Evolutionary conservation across 2,329 filamentous ascomycete species (phyloP).

Genomic region (Oidium heveae): DNA sequence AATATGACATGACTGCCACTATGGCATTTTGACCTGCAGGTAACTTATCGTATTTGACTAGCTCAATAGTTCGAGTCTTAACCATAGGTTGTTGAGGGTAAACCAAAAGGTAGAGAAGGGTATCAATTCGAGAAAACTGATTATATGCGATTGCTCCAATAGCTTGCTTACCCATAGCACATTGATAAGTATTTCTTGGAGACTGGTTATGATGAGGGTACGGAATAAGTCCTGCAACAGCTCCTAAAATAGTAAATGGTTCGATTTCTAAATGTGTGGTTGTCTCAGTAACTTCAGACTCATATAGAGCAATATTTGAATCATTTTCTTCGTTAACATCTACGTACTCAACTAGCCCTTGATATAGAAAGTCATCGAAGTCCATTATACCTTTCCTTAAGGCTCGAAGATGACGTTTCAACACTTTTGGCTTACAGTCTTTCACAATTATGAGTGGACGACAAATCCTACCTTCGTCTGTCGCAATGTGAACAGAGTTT

Average conservation of each 20-base stretch:
- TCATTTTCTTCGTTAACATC: slow-evolving; percentile 98
- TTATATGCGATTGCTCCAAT: slow-evolving; percentile 92
- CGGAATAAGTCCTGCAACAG: slow-evolving; percentile 85
- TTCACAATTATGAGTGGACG: slow-evolving; percentile 89
- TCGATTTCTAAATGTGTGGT: slow-evolving; percentile 95
- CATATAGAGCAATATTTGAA: slow-evolving; percentile 73
- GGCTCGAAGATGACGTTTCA: slow-evolving; percentile 49
- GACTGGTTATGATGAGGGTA: slow-evolving; percentile 99
- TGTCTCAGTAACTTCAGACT: slow-evolving; percentile 54
- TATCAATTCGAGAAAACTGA: slow-evolving; percentile 70
- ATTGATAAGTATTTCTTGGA: slow-evolving; percentile 97
- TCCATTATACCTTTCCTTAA: slow-evolving; percentile 62
- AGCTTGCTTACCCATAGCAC: slow-evolving; percentile 97
- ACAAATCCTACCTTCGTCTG: slow-evolving; percentile 90
- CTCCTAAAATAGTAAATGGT: slow-evolving; percentile 86
- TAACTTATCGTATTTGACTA: slow-evolving; percentile 88
- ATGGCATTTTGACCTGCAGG: slow-evolving; percentile 92
- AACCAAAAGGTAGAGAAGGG: slow-evolving; percentile 60
- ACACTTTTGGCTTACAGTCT: slow-evolving; percentile 60
- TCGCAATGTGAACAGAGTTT: slow-evolving; percentile 78
- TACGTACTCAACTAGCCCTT: slow-evolving; percentile 82
- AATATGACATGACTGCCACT: slow-evolving; percentile 98
- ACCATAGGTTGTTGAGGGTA: slow-evolving; percentile 95
- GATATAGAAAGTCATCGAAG: slow-evolving; percentile 82
- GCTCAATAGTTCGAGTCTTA: slow-evolving; percentile 85